Percentiles rank a stretch among this genome's conserved stretches.
These are phyloP conservation scores for Nakaseomyces nivariensis DNA, from an alignment of 1,139 yeast genomes.

Conservation along the genomic window DNA sequence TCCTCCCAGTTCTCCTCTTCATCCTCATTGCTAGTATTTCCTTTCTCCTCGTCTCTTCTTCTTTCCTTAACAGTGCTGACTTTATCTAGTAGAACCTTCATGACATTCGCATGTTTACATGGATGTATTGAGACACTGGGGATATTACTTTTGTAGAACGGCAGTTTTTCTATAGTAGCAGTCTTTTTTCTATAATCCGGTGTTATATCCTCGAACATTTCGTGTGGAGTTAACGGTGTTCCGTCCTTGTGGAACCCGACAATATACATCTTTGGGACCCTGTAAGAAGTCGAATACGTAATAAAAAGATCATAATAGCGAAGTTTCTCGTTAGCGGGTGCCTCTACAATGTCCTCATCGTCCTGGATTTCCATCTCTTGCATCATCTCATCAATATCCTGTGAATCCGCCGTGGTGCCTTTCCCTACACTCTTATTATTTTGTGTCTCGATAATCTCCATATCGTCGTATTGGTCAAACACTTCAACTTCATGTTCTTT, in stretches of 20 bases:
- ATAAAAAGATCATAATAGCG: constrained; percentile 81
- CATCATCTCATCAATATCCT: constrained; percentile 36
- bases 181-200: constrained; percentile 91
- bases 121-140: constrained; percentile 93
- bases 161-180: constrained; percentile 89
- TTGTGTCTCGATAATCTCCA: constrained; percentile 7
- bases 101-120: constrained; percentile 88
- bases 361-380: constrained; percentile 35
- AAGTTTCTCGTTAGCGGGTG: constrained; percentile 26
- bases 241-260: constrained; percentile 84
- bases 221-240: constrained; percentile 71
- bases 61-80: constrained; percentile 43
- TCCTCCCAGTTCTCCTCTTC: constrained; percentile 34
- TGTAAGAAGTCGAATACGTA: constrained; percentile 84
- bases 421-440: constrained; percentile 6
- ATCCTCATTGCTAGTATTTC: constrained; percentile 28
- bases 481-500: constrained; percentile 32
- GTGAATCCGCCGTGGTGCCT: neutral
- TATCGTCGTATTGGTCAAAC: constrained; percentile 22
- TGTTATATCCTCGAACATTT: constrained; percentile 91
- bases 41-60: constrained; percentile 25
- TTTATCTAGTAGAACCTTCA: constrained; percentile 74
- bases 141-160: constrained; percentile 59
- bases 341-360: constrained; percentile 35
- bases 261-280: constrained; percentile 90